phyloP scores from a whole-genome alignment of 1,139 yeast species.

The Groenewaldozyma auringiensis region DNA sequence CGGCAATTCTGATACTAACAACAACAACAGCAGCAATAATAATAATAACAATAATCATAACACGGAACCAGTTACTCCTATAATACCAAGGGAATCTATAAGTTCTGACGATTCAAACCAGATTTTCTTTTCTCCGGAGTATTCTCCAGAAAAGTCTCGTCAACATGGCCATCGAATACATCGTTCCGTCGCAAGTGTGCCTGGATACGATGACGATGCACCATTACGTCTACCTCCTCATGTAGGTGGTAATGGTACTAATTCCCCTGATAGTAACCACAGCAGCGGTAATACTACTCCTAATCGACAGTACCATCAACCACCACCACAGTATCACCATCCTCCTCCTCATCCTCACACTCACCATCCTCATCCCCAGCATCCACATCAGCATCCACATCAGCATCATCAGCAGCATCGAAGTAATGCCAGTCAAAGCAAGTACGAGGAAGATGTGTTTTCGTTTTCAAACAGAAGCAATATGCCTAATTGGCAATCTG shows the following conservation, averaged over 20 bases:
- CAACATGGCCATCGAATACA: neutral
- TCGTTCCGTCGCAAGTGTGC: neutral
- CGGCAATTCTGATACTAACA: neutral
- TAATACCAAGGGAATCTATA: neutral
- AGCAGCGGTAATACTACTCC: neutral
- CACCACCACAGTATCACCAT: neutral
- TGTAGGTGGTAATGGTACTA: neutral
- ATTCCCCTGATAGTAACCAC: neutral
- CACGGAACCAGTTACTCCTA: neutral
- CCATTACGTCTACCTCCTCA: neutral
- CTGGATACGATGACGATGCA: neutral
- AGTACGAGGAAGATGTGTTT: neutral
- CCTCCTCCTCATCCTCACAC: neutral
- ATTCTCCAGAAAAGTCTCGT: constrained; percentile 1
- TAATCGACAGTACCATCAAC: neutral
- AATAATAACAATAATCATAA: neutral
- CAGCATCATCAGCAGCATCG: neutral
- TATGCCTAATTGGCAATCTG: constrained; percentile 1
- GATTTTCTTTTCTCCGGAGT: constrained; percentile 1
- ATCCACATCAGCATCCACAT: neutral
- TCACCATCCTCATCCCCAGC: neutral
- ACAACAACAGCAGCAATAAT: neutral
- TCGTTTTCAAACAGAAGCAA: neutral
- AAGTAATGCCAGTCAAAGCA: neutral
- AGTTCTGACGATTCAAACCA: constrained; percentile 1